These are phyloP conservation scores for Carex scoparia DNA, from an alignment of 176 grass and related monocot genomes.

Conservation along the genomic window DNA sequence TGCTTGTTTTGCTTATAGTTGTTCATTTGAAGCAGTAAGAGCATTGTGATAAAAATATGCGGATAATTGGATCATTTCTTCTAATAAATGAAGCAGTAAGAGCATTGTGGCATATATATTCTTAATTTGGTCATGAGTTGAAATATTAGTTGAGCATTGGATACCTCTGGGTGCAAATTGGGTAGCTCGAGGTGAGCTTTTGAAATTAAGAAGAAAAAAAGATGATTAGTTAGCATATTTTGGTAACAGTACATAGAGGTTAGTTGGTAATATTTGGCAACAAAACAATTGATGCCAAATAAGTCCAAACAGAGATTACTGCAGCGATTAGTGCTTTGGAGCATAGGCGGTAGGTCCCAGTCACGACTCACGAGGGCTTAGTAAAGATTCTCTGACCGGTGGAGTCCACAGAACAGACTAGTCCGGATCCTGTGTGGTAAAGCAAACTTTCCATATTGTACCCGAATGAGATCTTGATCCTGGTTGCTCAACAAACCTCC, in stretches of 20 bases:
- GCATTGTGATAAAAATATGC: too few relatives aligned
- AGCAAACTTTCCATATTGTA: background rate
- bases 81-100: too few relatives aligned
- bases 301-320: background rate
- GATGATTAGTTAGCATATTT: background rate
- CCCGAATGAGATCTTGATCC: background rate
- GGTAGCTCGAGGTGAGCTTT: background rate
- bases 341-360: background rate
- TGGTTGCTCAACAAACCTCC: background rate
- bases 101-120: too few relatives aligned
- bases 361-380: background rate
- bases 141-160: too few relatives aligned
- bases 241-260: background rate
- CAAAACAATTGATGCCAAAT: background rate
- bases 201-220: background rate
- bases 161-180: background rate
- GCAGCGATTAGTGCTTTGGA: constrained; percentile 9
- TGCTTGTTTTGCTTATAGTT: too few relatives aligned
- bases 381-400: background rate
- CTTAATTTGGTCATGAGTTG: too few relatives aligned
- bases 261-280: background rate
- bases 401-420: background rate
- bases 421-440: background rate
- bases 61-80: too few relatives aligned
- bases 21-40: too few relatives aligned